Percentiles rank a stretch among this genome's conserved stretches.
Conservation (phyloP, 257 asterid genomes). For the Verbascum thapsus region DNA sequence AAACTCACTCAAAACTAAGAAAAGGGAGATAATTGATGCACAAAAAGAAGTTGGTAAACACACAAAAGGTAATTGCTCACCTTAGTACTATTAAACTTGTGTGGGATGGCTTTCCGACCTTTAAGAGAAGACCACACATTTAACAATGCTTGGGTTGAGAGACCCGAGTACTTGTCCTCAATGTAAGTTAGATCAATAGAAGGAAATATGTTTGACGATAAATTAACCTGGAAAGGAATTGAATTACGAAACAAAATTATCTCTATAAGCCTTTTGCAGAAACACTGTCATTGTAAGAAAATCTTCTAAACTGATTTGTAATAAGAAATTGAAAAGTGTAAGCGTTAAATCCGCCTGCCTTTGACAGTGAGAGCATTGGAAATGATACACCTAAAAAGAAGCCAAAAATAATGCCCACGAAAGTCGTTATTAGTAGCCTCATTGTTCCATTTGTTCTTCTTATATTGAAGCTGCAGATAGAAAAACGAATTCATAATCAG, state of each 20-base stretch:
- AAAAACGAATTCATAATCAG: conserved; percentile 27
- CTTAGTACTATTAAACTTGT: conserved; percentile 48
- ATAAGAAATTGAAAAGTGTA: not conserved
- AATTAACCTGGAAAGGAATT: conserved; percentile 46
- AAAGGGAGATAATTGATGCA: not conserved
- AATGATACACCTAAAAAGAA: conserved; percentile 88
- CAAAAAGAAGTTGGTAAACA: too few relatives aligned
- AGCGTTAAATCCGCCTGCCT: conserved; percentile 49
- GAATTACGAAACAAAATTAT: conserved; percentile 25
- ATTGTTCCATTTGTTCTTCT: conserved; percentile 74
- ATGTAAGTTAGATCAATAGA: conserved; percentile 61
- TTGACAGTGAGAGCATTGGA: conserved; percentile 64
- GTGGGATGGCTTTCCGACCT: conserved; percentile 49
- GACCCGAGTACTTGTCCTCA: conserved; percentile 81
- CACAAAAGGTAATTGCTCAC: conserved; percentile 33
- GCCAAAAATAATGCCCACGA: conserved; percentile 74
- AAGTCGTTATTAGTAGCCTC: conserved; percentile 73
- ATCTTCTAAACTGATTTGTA: not conserved
- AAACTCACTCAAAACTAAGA: conserved; percentile 23
- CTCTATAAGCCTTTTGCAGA: not conserved
- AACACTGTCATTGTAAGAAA: conserved; percentile 18
- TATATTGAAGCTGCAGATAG: conserved; percentile 44
- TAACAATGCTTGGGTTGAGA: conserved; percentile 79
- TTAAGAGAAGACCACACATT: conserved; percentile 76
- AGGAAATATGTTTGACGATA: conserved; percentile 58